Percentiles rank a stretch among this genome's conserved stretches.
These are phyloP conservation scores for Leucosporidium creatinivorum DNA, from an alignment of 768 basidiomycete genomes.

Conservation along the genomic window DNA sequence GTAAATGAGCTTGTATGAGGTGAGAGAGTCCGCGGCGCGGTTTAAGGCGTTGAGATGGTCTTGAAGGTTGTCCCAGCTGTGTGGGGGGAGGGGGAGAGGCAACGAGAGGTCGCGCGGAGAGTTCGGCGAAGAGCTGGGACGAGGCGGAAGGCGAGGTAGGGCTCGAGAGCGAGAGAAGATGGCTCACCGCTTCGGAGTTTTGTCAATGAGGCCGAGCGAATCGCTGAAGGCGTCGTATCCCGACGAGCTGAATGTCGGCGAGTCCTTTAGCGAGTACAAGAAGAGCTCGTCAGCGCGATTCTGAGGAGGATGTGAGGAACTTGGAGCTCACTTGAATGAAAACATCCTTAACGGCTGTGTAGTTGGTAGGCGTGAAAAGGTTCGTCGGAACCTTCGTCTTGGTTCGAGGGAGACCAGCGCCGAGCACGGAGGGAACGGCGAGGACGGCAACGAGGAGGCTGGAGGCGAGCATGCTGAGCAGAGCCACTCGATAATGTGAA, in stretches of 20 bases:
- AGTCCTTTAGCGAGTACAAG: background rate
- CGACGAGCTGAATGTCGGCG: background rate
- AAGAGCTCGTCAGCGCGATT: background rate
- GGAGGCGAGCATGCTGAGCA: too few species aligned
- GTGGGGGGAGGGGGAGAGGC: background rate
- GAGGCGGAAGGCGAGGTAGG: background rate
- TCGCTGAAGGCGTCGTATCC: slow-evolving; percentile 4
- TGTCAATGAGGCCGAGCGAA: slow-evolving; percentile 27
- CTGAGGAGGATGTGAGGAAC: background rate
- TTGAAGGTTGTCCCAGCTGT: background rate
- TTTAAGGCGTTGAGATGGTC: background rate
- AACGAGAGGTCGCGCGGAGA: background rate
- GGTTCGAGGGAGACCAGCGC: too few species aligned
- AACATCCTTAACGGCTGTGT: slow-evolving; percentile 2
- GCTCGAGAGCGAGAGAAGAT: slow-evolving; percentile 12
- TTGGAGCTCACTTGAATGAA: too few species aligned
- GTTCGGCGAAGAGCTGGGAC: too few species aligned
- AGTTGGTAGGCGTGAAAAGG: slow-evolving; percentile 19
- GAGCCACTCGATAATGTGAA: too few species aligned
- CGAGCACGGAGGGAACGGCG: too few species aligned
- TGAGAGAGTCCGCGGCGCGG: background rate
- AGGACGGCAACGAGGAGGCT: too few species aligned
- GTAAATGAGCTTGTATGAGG: background rate
- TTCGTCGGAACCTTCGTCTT: background rate
- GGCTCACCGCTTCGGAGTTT: slow-evolving; percentile 26